Percentiles rank a stretch among this genome's conserved stretches.
Evolutionary conservation across 768 basidiomycete species (phyloP).

Genomic region (Royoungia palumana): DNA sequence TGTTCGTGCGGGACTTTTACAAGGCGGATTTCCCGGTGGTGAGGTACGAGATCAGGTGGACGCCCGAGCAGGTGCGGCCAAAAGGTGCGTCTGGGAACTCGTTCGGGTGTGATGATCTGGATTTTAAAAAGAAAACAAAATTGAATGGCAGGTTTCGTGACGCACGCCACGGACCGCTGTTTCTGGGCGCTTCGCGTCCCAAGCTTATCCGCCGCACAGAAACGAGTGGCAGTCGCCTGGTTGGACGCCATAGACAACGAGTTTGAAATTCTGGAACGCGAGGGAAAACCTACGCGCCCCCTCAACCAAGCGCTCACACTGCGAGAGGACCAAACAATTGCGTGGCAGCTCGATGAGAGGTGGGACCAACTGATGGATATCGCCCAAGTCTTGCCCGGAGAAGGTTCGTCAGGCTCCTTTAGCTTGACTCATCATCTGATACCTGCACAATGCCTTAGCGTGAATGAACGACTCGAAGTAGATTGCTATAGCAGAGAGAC

Average conservation of each 20-base stretch:
- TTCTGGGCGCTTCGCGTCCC: slow-evolving; percentile 61
- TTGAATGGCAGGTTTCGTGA: slow-evolving; percentile 60
- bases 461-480: background rate
- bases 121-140: too few species aligned
- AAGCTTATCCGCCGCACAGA: slow-evolving; percentile 44
- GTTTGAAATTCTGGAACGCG: slow-evolving; percentile 37
- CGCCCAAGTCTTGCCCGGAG: slow-evolving; percentile 28
- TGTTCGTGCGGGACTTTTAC: slow-evolving; percentile 59
- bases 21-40: slow-evolving; percentile 57
- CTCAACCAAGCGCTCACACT: slow-evolving; percentile 47
- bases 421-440: background rate
- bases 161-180: slow-evolving; percentile 62
- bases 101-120: too few species aligned
- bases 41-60: slow-evolving; percentile 69
- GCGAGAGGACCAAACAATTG: slow-evolving; percentile 47
- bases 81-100: slow-evolving; percentile 48
- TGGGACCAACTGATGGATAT: slow-evolving; percentile 52
- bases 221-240: slow-evolving; percentile 52
- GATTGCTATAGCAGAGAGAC: slow-evolving; percentile 5
- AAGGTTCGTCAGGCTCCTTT: slow-evolving; percentile 4
- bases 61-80: slow-evolving; percentile 55
- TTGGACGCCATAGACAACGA: slow-evolving; percentile 48
- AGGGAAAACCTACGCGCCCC: slow-evolving; percentile 28
- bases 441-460: background rate
- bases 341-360: slow-evolving; percentile 51